Base-by-base conservation (phyloP, 2,329 filamentous ascomycete genomes). In the Fusarium kyushuense region DNA sequence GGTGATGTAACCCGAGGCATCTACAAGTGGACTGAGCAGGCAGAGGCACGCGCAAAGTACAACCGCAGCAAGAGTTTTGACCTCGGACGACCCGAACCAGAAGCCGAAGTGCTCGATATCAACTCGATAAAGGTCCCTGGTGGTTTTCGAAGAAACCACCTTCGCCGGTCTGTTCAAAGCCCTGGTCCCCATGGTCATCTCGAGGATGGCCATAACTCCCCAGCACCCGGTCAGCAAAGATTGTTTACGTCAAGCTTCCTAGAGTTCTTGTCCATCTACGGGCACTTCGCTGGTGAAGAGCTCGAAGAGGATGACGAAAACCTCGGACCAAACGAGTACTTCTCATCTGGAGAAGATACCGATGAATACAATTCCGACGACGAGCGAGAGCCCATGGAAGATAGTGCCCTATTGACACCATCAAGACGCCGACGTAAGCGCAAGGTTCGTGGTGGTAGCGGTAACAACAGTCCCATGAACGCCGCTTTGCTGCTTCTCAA, bases 231-330 rank as follows among this genome's bases (percentile, higher is more conserved):
- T 17, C 74, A 74, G 76, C 76, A 75, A 72, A 88, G 88, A 65
- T 84, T 97, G 32, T 89, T 97, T 60, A 97, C 96, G 1, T 94
- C 87, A 70, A 99, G 92, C 79, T 99, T 99, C 77, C 87, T 99
- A 62, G 96, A 99, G 78, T 99, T 99, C 74, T 79, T 99, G 51
- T 94, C 93, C 10, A 86, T 99, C 30, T 99, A 97, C 73, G 96
- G 96, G 6, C 96, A 99, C 80, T 99, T 99, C 77, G 96, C 96
- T 3, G 96, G 96, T 80, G 96, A 99, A 79, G 92, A 97, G 76
- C 86, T 99, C 14, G 94, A 97, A 77, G 96, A 99, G 79, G 96
- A 98, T 72, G 96, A 98, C 72, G 95, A 98, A 78, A 92, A 90
- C 3, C 83, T 97, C 16, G 89, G 86, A 7, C 93, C 93, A 3